phyloP scores from a whole-genome alignment of 2,329 filamentous ascomycete genomes.

The Fusarium torulosum region DNA sequence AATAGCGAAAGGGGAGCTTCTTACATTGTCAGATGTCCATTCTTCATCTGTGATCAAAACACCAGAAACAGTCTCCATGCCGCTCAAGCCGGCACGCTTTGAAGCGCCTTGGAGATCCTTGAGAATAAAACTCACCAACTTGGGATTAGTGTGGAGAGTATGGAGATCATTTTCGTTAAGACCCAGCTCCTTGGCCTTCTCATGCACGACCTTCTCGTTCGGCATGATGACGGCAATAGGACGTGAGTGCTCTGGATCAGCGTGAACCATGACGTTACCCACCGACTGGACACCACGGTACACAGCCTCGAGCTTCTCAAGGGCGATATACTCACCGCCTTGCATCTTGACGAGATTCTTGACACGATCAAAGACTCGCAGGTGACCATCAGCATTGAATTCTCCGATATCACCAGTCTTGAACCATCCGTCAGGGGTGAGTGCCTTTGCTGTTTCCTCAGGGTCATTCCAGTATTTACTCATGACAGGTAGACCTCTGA shows the following conservation, averaged over 20 bases:
- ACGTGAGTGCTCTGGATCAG: conserved; percentile 78
- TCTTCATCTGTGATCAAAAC: conserved; percentile 86
- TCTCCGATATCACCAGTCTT: conserved; percentile 96
- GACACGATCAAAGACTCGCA: conserved; percentile 93
- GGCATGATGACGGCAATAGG: conserved; percentile 85
- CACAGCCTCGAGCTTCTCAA: conserved; percentile 94
- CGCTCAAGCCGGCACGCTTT: conserved; percentile 73
- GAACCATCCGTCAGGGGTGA: conserved; percentile 93
- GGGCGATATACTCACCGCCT: conserved; percentile 95
- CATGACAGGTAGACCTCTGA: conserved; percentile 82
- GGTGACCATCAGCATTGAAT: conserved; percentile 82
- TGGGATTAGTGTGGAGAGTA: conserved; percentile 74
- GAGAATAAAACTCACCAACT: conserved; percentile 70
- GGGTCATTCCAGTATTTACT: conserved; percentile 86
- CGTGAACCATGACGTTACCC: conserved; percentile 88
- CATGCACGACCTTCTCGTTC: conserved; percentile 72
- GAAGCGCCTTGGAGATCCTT: conserved; percentile 77
- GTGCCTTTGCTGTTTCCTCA: conserved; percentile 82
- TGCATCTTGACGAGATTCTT: conserved; percentile 98
- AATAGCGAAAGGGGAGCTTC: conserved; percentile 51
- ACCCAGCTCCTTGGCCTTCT: conserved; percentile 70
- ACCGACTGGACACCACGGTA: conserved; percentile 86
- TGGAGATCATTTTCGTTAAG: conserved; percentile 78
- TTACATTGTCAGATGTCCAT: conserved; percentile 87
- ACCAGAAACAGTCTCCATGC: conserved; percentile 80